A percentile compares a stretch with the other conserved stretches of the same genome.
Conservation (phyloP, 768 basidiomycete genomes). For the Hericium coralloides region DNA sequence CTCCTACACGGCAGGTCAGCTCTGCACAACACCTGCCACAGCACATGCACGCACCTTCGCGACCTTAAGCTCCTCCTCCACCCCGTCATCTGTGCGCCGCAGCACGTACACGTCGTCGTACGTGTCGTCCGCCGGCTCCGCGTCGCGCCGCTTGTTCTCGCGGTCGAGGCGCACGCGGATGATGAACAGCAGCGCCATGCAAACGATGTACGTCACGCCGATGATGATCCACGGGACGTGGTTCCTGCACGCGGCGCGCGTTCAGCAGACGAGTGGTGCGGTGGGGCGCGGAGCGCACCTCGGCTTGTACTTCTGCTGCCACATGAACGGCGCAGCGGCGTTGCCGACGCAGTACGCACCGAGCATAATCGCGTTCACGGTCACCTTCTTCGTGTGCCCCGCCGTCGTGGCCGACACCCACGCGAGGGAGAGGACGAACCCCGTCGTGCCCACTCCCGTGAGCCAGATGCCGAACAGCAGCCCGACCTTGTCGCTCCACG, state of each 20-base stretch:
- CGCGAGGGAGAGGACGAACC: slow-evolving; percentile 50
- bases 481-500: slow-evolving; percentile 58
- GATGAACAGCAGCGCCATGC: slow-evolving; percentile 37
- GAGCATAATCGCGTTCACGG: slow-evolving; percentile 65
- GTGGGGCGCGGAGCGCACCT: slow-evolving; percentile 29
- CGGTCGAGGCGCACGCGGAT: slow-evolving; percentile 45
- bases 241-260: slow-evolving; percentile 33
- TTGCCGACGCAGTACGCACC: slow-evolving; percentile 63
- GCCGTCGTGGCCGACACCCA: slow-evolving; percentile 62
- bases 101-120: slow-evolving; percentile 60
- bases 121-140: slow-evolving; percentile 39
- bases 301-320: slow-evolving; percentile 59
- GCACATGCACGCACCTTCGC: slow-evolving; percentile 45
- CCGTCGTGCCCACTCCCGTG: slow-evolving; percentile 46
- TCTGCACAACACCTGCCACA: background rate
- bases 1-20: slow-evolving; percentile 32
- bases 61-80: slow-evolving; percentile 43
- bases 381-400: slow-evolving; percentile 66
- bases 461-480: slow-evolving; percentile 50
- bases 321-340: slow-evolving; percentile 69
- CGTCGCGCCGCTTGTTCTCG: slow-evolving; percentile 60
- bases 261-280: background rate
- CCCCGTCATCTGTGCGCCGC: slow-evolving; percentile 41
- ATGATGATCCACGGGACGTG: slow-evolving; percentile 75
- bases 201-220: slow-evolving; percentile 47